Percentiles rank a stretch among this genome's conserved stretches.
Conservation (phyloP, 768 basidiomycete species). For the Tylopilus balloui region DNA sequence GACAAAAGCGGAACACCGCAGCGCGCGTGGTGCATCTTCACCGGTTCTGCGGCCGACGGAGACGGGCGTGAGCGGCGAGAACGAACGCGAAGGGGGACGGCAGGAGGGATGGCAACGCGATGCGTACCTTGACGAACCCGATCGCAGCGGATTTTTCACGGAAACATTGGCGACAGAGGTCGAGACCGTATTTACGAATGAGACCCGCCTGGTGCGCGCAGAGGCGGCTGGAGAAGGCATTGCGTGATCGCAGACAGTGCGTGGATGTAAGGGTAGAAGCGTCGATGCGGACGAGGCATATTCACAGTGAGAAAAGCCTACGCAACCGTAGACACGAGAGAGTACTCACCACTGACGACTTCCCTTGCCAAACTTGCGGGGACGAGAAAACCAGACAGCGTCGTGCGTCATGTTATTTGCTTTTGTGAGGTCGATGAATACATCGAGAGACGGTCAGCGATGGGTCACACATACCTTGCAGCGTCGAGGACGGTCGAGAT, state of each 20-base stretch:
- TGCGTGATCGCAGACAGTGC: no score
- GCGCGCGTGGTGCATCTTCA: no score
- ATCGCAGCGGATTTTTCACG: slow-evolving; percentile 92
- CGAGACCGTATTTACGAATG: slow-evolving; percentile 95
- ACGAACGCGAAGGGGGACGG: no score
- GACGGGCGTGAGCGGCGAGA: no score
- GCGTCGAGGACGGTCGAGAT: slow-evolving; percentile 6
- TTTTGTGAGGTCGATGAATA: neutral
- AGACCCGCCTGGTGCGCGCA: slow-evolving; percentile 97
- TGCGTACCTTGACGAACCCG: slow-evolving; percentile 88
- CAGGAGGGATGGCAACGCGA: no score
- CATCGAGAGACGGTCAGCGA: neutral
- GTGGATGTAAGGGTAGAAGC: no score
- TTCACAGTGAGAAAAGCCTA: neutral
- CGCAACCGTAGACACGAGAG: neutral
- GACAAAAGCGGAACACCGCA: no score
- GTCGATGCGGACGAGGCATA: neutral
- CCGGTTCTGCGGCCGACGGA: no score
- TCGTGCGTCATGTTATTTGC: slow-evolving; percentile 81
- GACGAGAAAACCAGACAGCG: slow-evolving; percentile 96
- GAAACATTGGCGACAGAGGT: slow-evolving; percentile 98
- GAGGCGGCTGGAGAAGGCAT: slow-evolving; percentile 64
- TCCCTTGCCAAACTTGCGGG: slow-evolving; percentile 93
- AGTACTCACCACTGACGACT: slow-evolving; percentile 82
- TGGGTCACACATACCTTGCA: slow-evolving; percentile 18